Percentiles rank a stretch among this genome's conserved stretches.
These are phyloP conservation scores for Aspergillus ustus DNA, from an alignment of 2,329 filamentous ascomycete species.

Conservation along the genomic window DNA sequence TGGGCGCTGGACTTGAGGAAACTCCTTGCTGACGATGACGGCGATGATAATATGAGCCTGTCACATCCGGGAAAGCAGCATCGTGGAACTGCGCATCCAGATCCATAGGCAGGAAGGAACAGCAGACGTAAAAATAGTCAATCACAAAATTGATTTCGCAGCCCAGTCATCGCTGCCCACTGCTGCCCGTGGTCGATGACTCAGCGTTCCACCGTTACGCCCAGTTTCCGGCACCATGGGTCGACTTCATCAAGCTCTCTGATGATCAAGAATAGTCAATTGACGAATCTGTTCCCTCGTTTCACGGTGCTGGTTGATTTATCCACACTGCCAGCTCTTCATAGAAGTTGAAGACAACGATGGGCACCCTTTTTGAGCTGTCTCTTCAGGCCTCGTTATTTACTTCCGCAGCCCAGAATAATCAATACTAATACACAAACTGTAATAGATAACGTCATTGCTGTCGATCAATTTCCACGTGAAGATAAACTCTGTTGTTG, in stretches of 20 bases:
- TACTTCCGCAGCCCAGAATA: neutral
- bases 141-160: constrained; percentile 13
- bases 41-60: constrained; percentile 15
- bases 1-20: constrained; percentile 2
- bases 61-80: constrained; percentile 22
- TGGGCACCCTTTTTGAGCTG: neutral
- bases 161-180: constrained; percentile 26
- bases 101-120: constrained; percentile 4
- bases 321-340: neutral
- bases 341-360: neutral
- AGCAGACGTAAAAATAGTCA: neutral
- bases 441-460: constrained; percentile 8
- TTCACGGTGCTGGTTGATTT: neutral
- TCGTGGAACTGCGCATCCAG: constrained; percentile 19
- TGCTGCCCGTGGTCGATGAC: constrained; percentile 21
- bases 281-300: neutral
- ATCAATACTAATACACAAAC: neutral
- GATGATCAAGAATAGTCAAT: neutral
- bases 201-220: constrained; percentile 11
- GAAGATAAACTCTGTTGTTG: neutral
- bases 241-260: neutral
- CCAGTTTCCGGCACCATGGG: neutral
- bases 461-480: neutral
- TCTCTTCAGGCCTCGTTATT: neutral
- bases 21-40: constrained; percentile 14